Base-by-base conservation (phyloP, 2,329 filamentous ascomycete genomes). In the Diplocarpon mali region DNA sequence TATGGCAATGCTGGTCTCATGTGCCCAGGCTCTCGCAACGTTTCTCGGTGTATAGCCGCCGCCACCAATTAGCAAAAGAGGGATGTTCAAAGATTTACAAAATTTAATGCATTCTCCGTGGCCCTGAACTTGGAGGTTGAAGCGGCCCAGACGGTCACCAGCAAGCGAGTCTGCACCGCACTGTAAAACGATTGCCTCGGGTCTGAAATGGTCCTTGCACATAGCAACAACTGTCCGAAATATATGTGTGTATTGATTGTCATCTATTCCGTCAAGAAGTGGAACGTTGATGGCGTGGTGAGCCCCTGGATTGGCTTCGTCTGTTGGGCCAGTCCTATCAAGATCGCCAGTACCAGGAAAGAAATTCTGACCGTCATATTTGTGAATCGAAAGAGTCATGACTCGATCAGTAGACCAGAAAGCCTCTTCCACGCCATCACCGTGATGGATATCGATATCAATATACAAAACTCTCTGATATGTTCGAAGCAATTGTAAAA, bases 1-100 rank as follows among this genome's bases (percentile, higher is more conserved):
- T 51, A 93, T 85, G 48, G 87, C 87, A 54, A 96, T 86, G 49
- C 85, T 84, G 11, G 92, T 98, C 67, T 98, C 92, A 65, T 94
- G 90, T 17, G 89, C 87, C 92, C 92, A 98, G 27, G 90, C 88
- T 43, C 92, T 83, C 35, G 92, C 92, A 6, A 98, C 92, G 59
- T 98, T 98, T 53, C 90, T 79, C 5, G 92, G 89, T 12, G 92
- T 98, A 66, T 98, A 98, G 24, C 92, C 92, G 45, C 92, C 92
- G 32, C 92, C 92, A 36, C 92, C 92, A 47, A 96, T 85, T 44
- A 98, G 77, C 40, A 98, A 79, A 50, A 96, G 73, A 2, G 92
- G 92, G 1, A 94, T 69, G 6, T 75, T 72, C 51, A 88, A 78
- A 38, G 71, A 76, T 65, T 96, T 96, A 64, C 89, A 87, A 58